Evolutionary conservation across 768 basidiomycete genomes (phyloP).

Genomic region (Mycena pura): DNA sequence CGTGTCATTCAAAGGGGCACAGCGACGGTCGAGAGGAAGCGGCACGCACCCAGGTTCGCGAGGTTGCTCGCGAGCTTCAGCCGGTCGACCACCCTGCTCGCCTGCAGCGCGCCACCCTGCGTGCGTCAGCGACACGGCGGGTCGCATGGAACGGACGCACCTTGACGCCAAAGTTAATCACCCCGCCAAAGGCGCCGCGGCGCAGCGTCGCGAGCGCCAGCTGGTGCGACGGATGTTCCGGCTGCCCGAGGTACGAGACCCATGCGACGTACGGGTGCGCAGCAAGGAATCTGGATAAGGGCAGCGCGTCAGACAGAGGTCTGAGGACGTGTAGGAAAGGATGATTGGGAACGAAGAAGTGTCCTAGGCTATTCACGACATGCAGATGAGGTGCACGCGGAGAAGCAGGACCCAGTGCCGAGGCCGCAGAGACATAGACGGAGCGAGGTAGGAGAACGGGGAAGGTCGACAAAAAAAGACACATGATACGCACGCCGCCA

Average conservation of each 20-base stretch:
- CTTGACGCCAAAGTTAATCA: constrained; percentile 48
- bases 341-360: no score
- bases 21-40: not conserved
- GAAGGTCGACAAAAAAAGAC: not conserved
- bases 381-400: not conserved
- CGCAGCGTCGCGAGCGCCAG: constrained; percentile 39
- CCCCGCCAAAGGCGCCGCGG: constrained; percentile 41
- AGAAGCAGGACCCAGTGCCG: no score
- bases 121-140: not conserved
- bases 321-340: not conserved
- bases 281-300: constrained; percentile 38
- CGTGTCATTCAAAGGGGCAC: not conserved
- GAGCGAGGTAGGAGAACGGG: not conserved
- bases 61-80: constrained; percentile 44
- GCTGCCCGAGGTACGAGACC: constrained; percentile 49
- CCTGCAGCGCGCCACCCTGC: constrained; percentile 29
- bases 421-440: not conserved
- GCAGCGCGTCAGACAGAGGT: not conserved
- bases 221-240: constrained; percentile 41
- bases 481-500: constrained; percentile 47
- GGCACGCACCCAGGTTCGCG: constrained; percentile 34
- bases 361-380: no score
- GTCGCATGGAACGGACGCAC: constrained; percentile 5
- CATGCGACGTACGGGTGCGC: constrained; percentile 42
- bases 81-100: constrained; percentile 41